These are phyloP conservation scores for Trichophyton verrucosum DNA, from an alignment of 2,329 filamentous ascomycete species.

Conservation along the genomic window DNA sequence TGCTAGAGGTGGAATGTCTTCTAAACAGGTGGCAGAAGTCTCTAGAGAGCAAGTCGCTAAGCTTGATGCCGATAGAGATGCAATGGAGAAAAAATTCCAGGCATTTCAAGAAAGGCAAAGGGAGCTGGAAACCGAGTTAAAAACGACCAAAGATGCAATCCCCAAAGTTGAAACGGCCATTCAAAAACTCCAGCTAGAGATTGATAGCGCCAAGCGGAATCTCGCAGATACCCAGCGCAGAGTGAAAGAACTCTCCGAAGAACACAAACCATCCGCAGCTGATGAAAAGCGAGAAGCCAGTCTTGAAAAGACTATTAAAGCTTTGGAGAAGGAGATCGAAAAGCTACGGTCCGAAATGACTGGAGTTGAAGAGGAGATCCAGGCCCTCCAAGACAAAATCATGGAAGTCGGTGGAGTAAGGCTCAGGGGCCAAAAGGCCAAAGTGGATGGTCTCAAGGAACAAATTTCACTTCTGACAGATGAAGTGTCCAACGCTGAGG, in stretches of 20 bases:
- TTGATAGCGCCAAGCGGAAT: slow-evolving; percentile 76
- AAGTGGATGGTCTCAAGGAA: slow-evolving; percentile 78
- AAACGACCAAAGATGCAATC: slow-evolving; percentile 61
- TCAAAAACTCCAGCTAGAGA: slow-evolving; percentile 78
- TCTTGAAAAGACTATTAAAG: slow-evolving; percentile 65
- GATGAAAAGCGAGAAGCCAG: slow-evolving; percentile 62
- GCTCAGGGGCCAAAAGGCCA: slow-evolving; percentile 76
- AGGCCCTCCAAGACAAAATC: slow-evolving; percentile 85
- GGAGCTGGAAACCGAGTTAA: slow-evolving; percentile 61
- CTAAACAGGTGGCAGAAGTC: slow-evolving; percentile 77
- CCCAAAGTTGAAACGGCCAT: slow-evolving; percentile 79
- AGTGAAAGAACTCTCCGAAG: slow-evolving; percentile 68
- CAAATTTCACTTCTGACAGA: slow-evolving; percentile 72
- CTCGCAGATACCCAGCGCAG: slow-evolving; percentile 72
- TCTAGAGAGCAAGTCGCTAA: slow-evolving; percentile 79
- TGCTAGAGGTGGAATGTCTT: slow-evolving; percentile 90
- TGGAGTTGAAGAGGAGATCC: slow-evolving; percentile 85
- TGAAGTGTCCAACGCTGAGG: slow-evolving; percentile 72
- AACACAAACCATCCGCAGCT: slow-evolving; percentile 66
- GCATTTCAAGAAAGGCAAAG: slow-evolving; percentile 75
- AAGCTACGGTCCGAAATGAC: slow-evolving; percentile 74
- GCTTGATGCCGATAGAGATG: slow-evolving; percentile 75
- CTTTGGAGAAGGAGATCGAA: slow-evolving; percentile 64
- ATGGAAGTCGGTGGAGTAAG: slow-evolving; percentile 96
- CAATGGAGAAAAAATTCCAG: slow-evolving; percentile 68